Base-by-base conservation (phyloP, 805 yeast genomes). In the Candida xiaguanensis region DNA sequence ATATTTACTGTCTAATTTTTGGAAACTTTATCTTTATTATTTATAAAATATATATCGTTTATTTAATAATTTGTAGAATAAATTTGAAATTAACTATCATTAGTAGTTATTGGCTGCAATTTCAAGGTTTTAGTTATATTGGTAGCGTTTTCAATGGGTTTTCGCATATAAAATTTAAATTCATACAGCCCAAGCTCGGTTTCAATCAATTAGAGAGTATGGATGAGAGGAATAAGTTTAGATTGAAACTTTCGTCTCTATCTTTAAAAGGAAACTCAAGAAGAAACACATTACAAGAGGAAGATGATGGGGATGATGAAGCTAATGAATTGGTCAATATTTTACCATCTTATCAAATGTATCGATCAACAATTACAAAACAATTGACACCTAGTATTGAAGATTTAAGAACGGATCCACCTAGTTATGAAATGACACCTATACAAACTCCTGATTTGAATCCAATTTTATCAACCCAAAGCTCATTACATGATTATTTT, bases 311-410 rank as follows among this genome's bases (percentile, higher is more conserved):
- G 8, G 40, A 36, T 2, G 47, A 48, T 20, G 51, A 43, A 28
- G 58, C 53, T 6, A 62, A 58, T 22, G 52, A 53, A 18, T 47
- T 66, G 34, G 49, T 64, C 34, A 63, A 60, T 38, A 66, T 66
- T 31, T 50, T 66, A 14, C 72, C 72, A 3, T 63, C 70, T 3
- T 66, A 66, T 44, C 63, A 59, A 23, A 65, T 66, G 71, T 61
- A 58, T 42, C 63, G 60, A 44, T 57, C 65, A 13, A 64, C 67
- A 3, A 56, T 67, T 30, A 61, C 69, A 15, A 63, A 61, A 37
- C 56, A 52, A 38, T 50, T 65, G 37, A 55, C 59, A 8, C 69
- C 71, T 8, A 50, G 57, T 13, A 42, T 44, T 1, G 61, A 62
- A 23, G 54, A 60, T 32, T 31, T 47, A 19, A 40, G 57, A 29